Base-by-base conservation (phyloP, 345 rosid genomes). In the Hevea brasiliensis region DNA sequence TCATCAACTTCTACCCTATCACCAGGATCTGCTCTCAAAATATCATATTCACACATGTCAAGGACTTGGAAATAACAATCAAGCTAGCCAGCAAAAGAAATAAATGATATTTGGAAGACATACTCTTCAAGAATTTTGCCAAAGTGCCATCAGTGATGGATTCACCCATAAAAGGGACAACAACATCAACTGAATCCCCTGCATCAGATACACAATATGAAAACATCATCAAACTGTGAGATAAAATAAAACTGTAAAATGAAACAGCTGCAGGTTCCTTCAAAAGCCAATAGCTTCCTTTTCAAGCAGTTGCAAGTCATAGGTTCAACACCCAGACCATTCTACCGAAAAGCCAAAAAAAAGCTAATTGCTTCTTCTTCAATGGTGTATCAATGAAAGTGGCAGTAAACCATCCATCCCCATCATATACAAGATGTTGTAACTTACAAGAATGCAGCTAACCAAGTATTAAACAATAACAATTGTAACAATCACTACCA, bases 151-250 rank as follows among this genome's bases (percentile, higher is more conserved):
- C 98, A 26, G 91, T 75, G 29, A 92, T 90, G 27, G 98, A 92
- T 85, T 92, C 96, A 9, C 91, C 98, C 94, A 92, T 90, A 79
- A 85, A 87, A 61, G 98, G 96, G 41, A 92, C 98, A 80, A 90
- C 87, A 69, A 83, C 92, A 69, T 90, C 91, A 68, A 87, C 90
- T 79, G 84, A 63, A 74, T 88, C 90, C 53, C 84, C 94, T 92
- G 75, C 73, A 77, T 23, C 37, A 48, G 29, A 76, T 7, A 35
- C 6, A 56, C 23, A 55, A 65, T 13, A 42, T 27, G 9, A 68
- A 14, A 9, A 61, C 10, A 60, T n/a, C n/a, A 41, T 50, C 44
- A 50, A 61, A 61, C 0, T n/a, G 5, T 14, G 1, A 51, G n/a
- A n/a, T 23, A 50, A 54, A 37, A 11, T 6, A 67, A 17, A 8